These are phyloP conservation scores for Salvia miltiorrhiza DNA, from an alignment of 257 asterid genomes.

Conservation along the genomic window DNA sequence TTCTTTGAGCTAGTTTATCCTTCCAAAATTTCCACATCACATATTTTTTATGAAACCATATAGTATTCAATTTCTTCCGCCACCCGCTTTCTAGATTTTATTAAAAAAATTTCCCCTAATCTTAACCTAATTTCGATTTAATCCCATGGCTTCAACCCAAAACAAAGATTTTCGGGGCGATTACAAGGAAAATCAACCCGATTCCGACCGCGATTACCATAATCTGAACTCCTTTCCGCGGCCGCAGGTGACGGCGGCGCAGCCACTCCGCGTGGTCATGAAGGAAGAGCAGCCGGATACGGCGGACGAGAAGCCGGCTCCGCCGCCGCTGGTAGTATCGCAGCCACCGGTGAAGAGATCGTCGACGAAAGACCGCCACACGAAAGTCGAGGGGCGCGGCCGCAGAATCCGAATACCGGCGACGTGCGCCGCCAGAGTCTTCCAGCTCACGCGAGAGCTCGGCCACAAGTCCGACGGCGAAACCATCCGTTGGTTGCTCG, in stretches of 20 bases:
- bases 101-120: neutral
- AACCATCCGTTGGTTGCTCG: conserved; percentile 71
- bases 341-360: conserved; percentile 41
- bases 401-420: conserved; percentile 75
- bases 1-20: conserved; percentile 15
- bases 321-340: neutral
- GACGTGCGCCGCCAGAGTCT: conserved; percentile 73
- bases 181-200: neutral
- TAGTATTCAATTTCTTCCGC: neutral
- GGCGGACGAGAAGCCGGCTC: conserved; percentile 24
- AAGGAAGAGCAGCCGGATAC: conserved; percentile 37
- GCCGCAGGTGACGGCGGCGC: conserved; percentile 25
- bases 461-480: conserved; percentile 84
- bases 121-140: neutral
- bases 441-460: conserved; percentile 73
- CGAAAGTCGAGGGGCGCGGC: conserved; percentile 73
- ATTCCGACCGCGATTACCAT: neutral
- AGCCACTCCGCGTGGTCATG: conserved; percentile 33
- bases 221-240: neutral
- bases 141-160: conserved; percentile 30
- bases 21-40: no score
- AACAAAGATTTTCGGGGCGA: conserved; percentile 1
- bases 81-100: neutral
- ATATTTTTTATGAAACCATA: neutral
- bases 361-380: conserved; percentile 60